Evolutionary conservation across 352 stramenopile genomes (phyloP).

Genomic region (Phytophthora tentaculata): DNA sequence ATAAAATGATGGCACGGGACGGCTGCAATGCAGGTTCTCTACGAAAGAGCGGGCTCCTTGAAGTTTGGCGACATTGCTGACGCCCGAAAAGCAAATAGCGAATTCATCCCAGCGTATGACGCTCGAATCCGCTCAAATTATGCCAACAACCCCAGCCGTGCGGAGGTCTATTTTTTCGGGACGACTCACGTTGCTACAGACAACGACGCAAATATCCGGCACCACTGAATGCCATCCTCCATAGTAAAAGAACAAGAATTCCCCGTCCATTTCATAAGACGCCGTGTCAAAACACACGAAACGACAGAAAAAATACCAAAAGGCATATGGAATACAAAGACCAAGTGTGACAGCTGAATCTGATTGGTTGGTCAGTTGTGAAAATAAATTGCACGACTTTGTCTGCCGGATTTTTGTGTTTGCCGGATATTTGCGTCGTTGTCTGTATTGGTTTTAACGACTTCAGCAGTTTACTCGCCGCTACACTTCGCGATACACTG

Average conservation of each 20-base stretch:
- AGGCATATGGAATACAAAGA: too few species aligned
- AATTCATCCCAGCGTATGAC: neutral
- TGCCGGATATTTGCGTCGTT: too few species aligned
- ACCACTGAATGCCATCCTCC: too few species aligned
- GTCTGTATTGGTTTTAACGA: slow-evolving; percentile 44
- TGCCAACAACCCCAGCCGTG: slow-evolving; percentile 5
- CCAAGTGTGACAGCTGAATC: too few species aligned
- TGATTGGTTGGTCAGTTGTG: too few species aligned
- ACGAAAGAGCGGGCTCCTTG: neutral
- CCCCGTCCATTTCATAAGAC: too few species aligned
- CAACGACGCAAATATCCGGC: too few species aligned
- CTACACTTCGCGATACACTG: slow-evolving; percentile 6
- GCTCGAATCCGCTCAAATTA: slow-evolving; percentile 7
- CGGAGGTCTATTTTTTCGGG: slow-evolving; percentile 21
- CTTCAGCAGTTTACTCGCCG: slow-evolving; percentile 31
- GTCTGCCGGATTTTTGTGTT: too few species aligned
- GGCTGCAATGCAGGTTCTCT: slow-evolving; percentile 20
- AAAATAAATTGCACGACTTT: too few species aligned
- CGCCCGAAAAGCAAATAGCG: neutral
- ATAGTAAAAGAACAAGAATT: too few species aligned
- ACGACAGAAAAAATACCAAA: too few species aligned
- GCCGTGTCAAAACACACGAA: too few species aligned
- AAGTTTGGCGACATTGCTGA: slow-evolving; percentile 4
- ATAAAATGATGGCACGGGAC: slow-evolving; percentile 38
- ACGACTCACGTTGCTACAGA: slow-evolving; percentile 41